Conservation (phyloP, 1,284 basidiomycete species). For the Sporisorium scitamineum region DNA sequence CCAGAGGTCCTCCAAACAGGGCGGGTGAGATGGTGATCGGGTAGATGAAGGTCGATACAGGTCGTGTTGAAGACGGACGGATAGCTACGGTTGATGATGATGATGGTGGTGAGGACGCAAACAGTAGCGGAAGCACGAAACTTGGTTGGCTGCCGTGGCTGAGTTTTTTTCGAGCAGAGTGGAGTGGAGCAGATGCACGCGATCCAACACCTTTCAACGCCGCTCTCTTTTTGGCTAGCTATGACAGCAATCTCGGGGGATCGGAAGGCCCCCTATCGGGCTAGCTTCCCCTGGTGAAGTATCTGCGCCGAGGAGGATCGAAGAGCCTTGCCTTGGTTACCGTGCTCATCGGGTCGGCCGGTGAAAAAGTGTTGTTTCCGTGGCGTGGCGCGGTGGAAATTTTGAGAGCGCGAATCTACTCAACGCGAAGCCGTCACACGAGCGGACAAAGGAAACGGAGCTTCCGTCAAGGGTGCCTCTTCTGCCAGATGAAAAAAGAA, state of each 20-base stretch:
- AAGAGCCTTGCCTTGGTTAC: background rate
- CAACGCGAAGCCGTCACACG: conserved; percentile 38
- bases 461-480: no score
- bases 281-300: no score
- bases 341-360: background rate
- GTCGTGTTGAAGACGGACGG: background rate
- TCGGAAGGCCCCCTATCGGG: no score
- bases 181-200: background rate
- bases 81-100: background rate
- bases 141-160: conserved; percentile 15
- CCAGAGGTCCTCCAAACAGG: background rate
- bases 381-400: conserved; percentile 1
- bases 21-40: background rate
- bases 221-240: background rate
- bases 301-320: no score
- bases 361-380: conserved; percentile 19
- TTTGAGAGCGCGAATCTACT: conserved; percentile 24
- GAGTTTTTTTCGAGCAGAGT: conserved; percentile 8
- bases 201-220: background rate
- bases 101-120: background rate
- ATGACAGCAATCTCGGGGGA: no score
- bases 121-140: background rate
- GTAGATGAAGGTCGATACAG: background rate
- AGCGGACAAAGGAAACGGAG: background rate
- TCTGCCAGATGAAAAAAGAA: no score